These are phyloP conservation scores for Neurospora intermedia DNA, from an alignment of 495 filamentous ascomycete genomes.

Conservation along the genomic window DNA sequence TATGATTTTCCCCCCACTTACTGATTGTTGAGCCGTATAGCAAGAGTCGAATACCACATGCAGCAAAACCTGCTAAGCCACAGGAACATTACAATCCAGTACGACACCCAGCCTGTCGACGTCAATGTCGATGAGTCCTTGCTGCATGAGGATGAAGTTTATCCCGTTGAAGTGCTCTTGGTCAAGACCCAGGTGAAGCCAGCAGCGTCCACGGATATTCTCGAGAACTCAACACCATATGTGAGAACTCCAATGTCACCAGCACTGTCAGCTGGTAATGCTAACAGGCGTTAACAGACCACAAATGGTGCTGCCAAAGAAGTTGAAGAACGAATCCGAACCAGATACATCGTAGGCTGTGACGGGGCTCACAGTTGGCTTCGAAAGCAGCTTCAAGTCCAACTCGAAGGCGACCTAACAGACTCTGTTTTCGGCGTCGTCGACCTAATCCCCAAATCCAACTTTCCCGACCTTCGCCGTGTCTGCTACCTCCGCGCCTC, in stretches of 20 bases:
- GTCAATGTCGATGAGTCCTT: conserved; percentile 33
- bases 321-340: conserved; percentile 26
- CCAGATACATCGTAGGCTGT: conserved; percentile 58
- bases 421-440: conserved; percentile 55
- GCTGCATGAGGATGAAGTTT: conserved; percentile 33
- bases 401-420: conserved; percentile 47
- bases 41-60: conserved; percentile 29
- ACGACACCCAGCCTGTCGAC: conserved; percentile 36
- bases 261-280: conserved; percentile 11
- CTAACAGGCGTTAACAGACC: conserved; percentile 14
- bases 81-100: conserved; percentile 34
- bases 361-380: conserved; percentile 58
- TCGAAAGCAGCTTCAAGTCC: conserved; percentile 41
- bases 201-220: not conserved
- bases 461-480: conserved; percentile 63
- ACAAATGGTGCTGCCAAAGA: conserved; percentile 20
- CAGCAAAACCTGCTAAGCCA: conserved; percentile 16
- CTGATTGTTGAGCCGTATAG: conserved; percentile 7
- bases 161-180: conserved; percentile 42
- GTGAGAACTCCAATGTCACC: not conserved
- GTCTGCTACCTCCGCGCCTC: conserved; percentile 48
- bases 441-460: conserved; percentile 54
- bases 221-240: not conserved
- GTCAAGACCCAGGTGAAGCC: conserved; percentile 21
- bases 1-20: not conserved